These are phyloP conservation scores for Suhomyces sp. DNA, from an alignment of 805 yeast genomes.

Conservation along the genomic window DNA sequence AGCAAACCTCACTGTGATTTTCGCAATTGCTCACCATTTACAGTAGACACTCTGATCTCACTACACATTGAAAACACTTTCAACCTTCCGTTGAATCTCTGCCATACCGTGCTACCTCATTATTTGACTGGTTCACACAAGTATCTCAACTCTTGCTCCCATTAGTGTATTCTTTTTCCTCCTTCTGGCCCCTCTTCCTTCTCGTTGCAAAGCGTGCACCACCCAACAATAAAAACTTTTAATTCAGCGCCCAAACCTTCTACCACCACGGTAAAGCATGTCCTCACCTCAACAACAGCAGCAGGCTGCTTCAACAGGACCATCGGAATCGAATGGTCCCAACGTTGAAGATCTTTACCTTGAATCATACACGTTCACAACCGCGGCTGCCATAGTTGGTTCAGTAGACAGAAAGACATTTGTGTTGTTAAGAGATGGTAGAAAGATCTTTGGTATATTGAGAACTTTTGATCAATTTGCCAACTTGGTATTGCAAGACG, in stretches of 20 bases:
- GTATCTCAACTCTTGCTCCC: not conserved
- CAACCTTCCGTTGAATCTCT: not conserved
- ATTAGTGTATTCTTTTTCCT: not conserved
- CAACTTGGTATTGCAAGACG: slow-evolving; percentile 87
- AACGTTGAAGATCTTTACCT: slow-evolving; percentile 58
- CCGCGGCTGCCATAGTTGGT: slow-evolving; percentile 87
- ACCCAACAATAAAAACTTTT: slow-evolving; percentile 3
- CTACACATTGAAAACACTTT: not conserved
- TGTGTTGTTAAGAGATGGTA: slow-evolving; percentile 86
- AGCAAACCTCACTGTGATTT: not conserved
- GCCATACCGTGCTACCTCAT: not conserved
- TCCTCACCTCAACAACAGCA: slow-evolving; percentile 3
- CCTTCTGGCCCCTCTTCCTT: not conserved
- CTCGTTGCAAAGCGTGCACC: not conserved
- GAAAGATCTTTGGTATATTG: slow-evolving; percentile 80
- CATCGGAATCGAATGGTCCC: slow-evolving; percentile 19
- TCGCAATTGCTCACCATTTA: not conserved
- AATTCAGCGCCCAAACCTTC: not conserved
- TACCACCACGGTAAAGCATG: not conserved
- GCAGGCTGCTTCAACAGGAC: slow-evolving; percentile 1
- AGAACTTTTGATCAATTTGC: slow-evolving; percentile 96
- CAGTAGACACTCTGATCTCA: not conserved
- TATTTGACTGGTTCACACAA: not conserved
- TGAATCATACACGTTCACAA: slow-evolving; percentile 79
- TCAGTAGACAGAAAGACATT: slow-evolving; percentile 81